Evolutionary conservation across 2,329 filamentous ascomycete species (phyloP).

Genomic region (Calonectria crousiana): DNA sequence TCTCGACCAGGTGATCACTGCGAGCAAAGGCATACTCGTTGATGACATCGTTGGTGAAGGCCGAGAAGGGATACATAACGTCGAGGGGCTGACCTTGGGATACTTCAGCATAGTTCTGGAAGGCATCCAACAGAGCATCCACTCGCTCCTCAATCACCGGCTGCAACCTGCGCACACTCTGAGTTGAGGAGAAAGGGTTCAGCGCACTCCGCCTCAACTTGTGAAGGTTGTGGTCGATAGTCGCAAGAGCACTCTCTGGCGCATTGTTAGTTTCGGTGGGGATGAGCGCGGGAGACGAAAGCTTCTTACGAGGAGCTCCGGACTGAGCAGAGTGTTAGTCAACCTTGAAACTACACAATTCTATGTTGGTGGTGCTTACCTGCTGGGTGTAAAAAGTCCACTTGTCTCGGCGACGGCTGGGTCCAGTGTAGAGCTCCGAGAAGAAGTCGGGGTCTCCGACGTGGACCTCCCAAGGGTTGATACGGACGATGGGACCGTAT

Average conservation of each 20-base stretch:
- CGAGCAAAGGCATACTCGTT: conserved; percentile 55
- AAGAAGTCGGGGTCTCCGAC: conserved; percentile 54
- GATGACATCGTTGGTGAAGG: conserved; percentile 55
- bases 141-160: conserved; percentile 52
- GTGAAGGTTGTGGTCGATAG: conserved; percentile 50
- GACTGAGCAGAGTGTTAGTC: conserved; percentile 43
- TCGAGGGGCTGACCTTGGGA: conserved; percentile 46
- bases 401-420: conserved; percentile 47
- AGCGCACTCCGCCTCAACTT: conserved; percentile 50
- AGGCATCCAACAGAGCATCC: conserved; percentile 47
- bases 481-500: conserved; percentile 57
- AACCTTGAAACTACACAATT: not conserved
- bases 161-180: conserved; percentile 53
- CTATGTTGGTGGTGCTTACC: conserved; percentile 34
- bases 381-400: conserved; percentile 53
- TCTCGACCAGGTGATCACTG: conserved; percentile 50
- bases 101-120: conserved; percentile 45
- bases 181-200: conserved; percentile 53
- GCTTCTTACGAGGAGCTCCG: conserved; percentile 48
- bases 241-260: conserved; percentile 50
- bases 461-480: conserved; percentile 56
- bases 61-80: conserved; percentile 53
- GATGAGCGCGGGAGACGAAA: conserved; percentile 29
- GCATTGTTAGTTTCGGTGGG: conserved; percentile 29
- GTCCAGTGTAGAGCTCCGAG: conserved; percentile 52